These are phyloP conservation scores for Colletotrichum sp. DNA, from an alignment of 2,329 filamentous ascomycete species.

Conservation along the genomic window DNA sequence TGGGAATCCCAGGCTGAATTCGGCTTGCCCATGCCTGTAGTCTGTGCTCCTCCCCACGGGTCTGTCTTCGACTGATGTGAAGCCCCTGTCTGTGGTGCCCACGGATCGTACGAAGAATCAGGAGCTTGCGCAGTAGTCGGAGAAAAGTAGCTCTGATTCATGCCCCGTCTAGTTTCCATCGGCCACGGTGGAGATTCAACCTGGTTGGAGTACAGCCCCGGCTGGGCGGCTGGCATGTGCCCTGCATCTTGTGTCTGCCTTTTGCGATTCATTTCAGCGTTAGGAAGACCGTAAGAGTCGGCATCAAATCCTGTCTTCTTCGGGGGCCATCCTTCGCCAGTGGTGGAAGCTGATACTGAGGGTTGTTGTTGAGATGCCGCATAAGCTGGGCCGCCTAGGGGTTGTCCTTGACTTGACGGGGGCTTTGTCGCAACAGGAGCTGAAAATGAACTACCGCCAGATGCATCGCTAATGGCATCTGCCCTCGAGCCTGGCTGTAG, in stretches of 20 bases:
- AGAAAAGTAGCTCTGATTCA: background rate
- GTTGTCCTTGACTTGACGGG: background rate
- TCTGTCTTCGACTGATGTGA: background rate
- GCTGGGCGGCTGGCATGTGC: background rate
- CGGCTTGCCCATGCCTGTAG: background rate
- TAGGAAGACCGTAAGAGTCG: background rate
- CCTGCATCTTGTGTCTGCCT: background rate
- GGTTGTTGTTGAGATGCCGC: background rate
- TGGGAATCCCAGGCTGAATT: background rate
- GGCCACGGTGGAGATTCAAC: background rate
- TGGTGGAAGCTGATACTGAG: background rate
- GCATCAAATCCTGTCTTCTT: background rate
- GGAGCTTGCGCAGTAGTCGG: background rate
- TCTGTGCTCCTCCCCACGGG: background rate
- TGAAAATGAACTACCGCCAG: background rate
- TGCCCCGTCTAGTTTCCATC: background rate
- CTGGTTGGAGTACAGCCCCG: background rate
- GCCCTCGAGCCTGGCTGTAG: too few relatives aligned
- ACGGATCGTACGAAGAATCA: background rate
- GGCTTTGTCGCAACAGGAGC: background rate
- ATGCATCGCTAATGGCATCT: background rate
- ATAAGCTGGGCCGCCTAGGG: background rate
- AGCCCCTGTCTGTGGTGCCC: background rate
- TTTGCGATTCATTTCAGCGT: background rate
- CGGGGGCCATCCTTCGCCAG: background rate